A percentile compares a stretch with the other conserved stretches of the same genome.
Conservation (phyloP, 177 flowering plant species). For the Telopea speciosissima region DNA sequence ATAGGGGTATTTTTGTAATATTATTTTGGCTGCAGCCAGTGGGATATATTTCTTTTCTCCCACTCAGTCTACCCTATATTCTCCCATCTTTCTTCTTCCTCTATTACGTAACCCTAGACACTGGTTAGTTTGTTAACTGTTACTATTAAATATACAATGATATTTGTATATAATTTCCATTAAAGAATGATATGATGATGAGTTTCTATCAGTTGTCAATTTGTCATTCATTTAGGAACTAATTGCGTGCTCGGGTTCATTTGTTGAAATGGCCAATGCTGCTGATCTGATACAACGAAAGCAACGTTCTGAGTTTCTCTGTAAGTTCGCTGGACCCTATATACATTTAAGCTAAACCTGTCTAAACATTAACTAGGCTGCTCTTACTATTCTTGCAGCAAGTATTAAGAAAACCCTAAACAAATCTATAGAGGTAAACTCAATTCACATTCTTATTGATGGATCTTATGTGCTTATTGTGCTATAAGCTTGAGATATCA, state of each 20-base stretch:
- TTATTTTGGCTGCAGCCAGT: no score
- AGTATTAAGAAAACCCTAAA: slow-evolving; percentile 51
- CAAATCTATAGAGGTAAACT: slow-evolving; percentile 51
- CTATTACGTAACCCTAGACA: no score
- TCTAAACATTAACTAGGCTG: not conserved
- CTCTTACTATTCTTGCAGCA: slow-evolving; percentile 34
- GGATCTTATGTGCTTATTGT: not conserved
- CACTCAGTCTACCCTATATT: no score
- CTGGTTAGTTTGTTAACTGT: no score
- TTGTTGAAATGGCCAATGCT: slow-evolving; percentile 56
- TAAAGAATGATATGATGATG: slow-evolving; percentile 34
- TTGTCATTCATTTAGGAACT: slow-evolving; percentile 52
- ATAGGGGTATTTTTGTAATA: no score
- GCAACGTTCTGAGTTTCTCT: slow-evolving; percentile 77
- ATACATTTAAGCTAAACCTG: slow-evolving; percentile 4
- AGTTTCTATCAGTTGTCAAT: slow-evolving; percentile 45
- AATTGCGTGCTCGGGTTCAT: slow-evolving; percentile 46
- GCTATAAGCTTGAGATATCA: not conserved
- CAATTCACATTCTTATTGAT: not conserved
- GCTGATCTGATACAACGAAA: slow-evolving; percentile 87
- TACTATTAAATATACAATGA: no score
- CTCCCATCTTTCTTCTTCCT: no score
- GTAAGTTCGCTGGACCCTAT: slow-evolving; percentile 36
- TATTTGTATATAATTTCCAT: not conserved
- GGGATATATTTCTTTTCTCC: no score